A percentile compares a stretch with the other conserved stretches of the same genome.
Conservation (phyloP, 129 eudicot genomes). For the Heracleum sosnowskyi region DNA sequence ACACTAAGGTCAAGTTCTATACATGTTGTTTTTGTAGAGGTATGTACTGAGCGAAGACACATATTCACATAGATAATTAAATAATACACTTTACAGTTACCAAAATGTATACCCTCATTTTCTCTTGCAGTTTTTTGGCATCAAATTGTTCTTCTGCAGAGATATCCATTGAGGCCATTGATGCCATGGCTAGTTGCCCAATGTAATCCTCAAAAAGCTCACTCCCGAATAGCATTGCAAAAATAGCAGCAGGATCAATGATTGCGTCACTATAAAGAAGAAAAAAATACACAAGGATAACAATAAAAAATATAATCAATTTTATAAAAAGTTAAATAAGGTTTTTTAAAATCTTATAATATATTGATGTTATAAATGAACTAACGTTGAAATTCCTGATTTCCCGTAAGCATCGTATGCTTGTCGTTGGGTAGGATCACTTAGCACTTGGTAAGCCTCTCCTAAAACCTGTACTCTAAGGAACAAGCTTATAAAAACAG, state of each 20-base stretch:
- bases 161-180: slow-evolving; percentile 93
- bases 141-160: slow-evolving; percentile 78
- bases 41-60: neutral
- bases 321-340: neutral
- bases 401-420: slow-evolving; percentile 86
- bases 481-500: slow-evolving; percentile 5
- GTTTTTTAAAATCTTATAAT: too few species aligned
- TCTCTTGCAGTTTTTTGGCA: slow-evolving; percentile 84
- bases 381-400: slow-evolving; percentile 89
- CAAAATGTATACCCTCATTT: slow-evolving; percentile 66
- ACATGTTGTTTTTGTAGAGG: neutral
- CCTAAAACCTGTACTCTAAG: slow-evolving; percentile 62
- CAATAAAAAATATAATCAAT: slow-evolving; percentile 5
- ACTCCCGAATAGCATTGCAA: slow-evolving; percentile 98
- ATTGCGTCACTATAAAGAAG: slow-evolving; percentile 67
- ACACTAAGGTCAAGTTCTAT: neutral
- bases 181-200: slow-evolving; percentile 98
- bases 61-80: neutral
- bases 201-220: slow-evolving; percentile 95
- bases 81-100: neutral
- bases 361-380: slow-evolving; percentile 26
- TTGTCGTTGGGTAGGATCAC: slow-evolving; percentile 86
- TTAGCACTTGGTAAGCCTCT: slow-evolving; percentile 95
- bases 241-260: slow-evolving; percentile 96
- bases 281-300: neutral